Base-by-base conservation (phyloP, 176 grass and related monocot genomes). In the Eragrostis curvula region DNA sequence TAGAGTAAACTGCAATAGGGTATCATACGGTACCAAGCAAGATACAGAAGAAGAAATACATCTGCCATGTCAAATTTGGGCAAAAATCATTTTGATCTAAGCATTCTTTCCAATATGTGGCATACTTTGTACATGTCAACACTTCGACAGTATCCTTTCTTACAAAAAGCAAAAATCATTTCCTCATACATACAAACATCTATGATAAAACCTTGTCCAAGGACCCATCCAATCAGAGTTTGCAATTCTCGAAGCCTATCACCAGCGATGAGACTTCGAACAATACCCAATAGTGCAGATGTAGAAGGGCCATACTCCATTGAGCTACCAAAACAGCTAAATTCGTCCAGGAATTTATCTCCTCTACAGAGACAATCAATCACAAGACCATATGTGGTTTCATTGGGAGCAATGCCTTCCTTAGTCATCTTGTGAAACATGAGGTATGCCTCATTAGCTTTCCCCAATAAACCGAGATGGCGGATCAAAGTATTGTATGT, bases 401-500 rank as follows among this genome's bases (percentile, higher is more conserved):
- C 48, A 75, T 91, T 93, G 8, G 79, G 92, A 75, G 45, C 36
- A 68, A 98, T 64, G 69, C 79, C 79, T 79, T 87, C 87, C 61
- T 84, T 30, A 62, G 66, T 71, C 95, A 93, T 98, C 56, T 91
- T 39, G 73, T 88, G 68, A 84, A 90, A 82, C 45, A 95, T 57
- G 24, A 56, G 55, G 65, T 39, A 81, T 16, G 68, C 95, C 48
- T 98, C 81, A 50, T 68, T 58, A 30, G 70, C 20, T 70, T 90
- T 89, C 77, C 92, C 81, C 0, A 63, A 59, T 24, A 78, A 46
- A 87, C 81, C 76, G 43, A 81, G 80, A 84, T 95, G 87, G 47
- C 74, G 92, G 77, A 95, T 95, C 52, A 98, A 65, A 59, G 92
- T 91, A 64, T 92, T 91, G 66, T 94, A 98, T 60, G 79, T 64